Evolutionary conservation across 495 filamentous ascomycete species (phyloP).

Genomic region (Aspergillus biplanus): DNA sequence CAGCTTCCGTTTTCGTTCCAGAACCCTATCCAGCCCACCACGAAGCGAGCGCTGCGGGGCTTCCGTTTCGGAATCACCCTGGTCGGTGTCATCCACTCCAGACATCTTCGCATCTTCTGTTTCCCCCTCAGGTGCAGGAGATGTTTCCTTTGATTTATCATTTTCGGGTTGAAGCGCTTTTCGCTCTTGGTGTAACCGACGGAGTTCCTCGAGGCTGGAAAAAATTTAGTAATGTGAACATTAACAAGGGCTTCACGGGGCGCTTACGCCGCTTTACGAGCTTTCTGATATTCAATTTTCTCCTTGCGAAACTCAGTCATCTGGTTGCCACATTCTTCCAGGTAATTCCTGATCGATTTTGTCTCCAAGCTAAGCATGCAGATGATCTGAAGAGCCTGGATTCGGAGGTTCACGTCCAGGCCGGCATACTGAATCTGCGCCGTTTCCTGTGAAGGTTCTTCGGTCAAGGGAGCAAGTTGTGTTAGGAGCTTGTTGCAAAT

Average conservation of each 20-base stretch:
- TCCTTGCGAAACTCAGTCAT: constrained; percentile 95
- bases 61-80: constrained; percentile 63
- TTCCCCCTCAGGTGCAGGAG: constrained; percentile 63
- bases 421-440: constrained; percentile 69
- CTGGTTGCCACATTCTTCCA: constrained; percentile 85
- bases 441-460: constrained; percentile 72
- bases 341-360: constrained; percentile 79
- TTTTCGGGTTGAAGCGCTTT: constrained; percentile 77
- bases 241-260: not conserved
- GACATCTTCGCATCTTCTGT: constrained; percentile 68
- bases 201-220: constrained; percentile 77
- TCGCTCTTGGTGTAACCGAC: constrained; percentile 79
- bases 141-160: constrained; percentile 29
- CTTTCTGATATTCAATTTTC: constrained; percentile 89
- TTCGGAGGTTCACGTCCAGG: constrained; percentile 81
- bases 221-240: not conserved
- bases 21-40: constrained; percentile 74
- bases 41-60: constrained; percentile 71
- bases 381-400: constrained; percentile 81
- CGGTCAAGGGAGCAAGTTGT: constrained; percentile 75
- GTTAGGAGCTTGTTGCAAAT: constrained; percentile 77
- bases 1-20: constrained; percentile 81
- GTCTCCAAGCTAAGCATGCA: constrained; percentile 87
- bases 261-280: constrained; percentile 81
- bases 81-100: constrained; percentile 62